These are phyloP conservation scores for Alternaria conjuncta DNA, from an alignment of 2,329 filamentous ascomycete species.

Conservation along the genomic window DNA sequence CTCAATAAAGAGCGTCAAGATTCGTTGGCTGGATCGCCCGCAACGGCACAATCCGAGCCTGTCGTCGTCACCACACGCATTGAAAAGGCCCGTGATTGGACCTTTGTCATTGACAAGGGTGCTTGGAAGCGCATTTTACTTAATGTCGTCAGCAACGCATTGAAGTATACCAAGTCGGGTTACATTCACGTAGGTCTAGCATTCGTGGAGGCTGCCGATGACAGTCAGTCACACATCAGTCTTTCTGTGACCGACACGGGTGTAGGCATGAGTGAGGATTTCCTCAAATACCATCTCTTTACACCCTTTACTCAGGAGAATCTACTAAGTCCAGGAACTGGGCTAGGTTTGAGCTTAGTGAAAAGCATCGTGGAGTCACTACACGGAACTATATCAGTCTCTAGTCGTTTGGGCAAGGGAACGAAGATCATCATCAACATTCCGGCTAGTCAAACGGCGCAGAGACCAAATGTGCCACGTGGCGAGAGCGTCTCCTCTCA, in stretches of 20 bases:
- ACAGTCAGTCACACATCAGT: constrained; percentile 14
- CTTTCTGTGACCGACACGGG: constrained; percentile 42
- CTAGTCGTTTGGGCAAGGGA: constrained; percentile 14
- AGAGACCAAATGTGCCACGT: not conserved
- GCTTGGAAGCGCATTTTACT: constrained; percentile 27
- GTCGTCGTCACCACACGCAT: constrained; percentile 11
- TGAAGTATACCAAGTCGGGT: constrained; percentile 27
- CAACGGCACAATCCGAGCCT: not conserved
- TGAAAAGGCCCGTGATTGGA: constrained; percentile 8
- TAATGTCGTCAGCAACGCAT: constrained; percentile 31
- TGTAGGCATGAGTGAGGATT: constrained; percentile 31
- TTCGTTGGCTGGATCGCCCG: not conserved
- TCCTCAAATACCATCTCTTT: constrained; percentile 24
- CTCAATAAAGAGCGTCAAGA: constrained; percentile 5
- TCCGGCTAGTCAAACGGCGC: not conserved
- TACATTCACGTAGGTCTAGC: constrained; percentile 20
- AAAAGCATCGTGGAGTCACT: constrained; percentile 26
- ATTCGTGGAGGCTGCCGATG: not conserved
- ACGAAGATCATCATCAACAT: constrained; percentile 15
- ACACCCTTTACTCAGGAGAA: constrained; percentile 33
- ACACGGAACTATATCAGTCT: constrained; percentile 26
- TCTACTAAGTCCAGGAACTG: constrained; percentile 24
- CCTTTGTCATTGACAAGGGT: constrained; percentile 11
- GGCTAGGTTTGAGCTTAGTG: constrained; percentile 31
- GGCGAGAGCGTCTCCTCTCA: not conserved